These are phyloP conservation scores for Trichoderma erinaceum DNA, from an alignment of 495 filamentous ascomycete genomes.

Conservation along the genomic window DNA sequence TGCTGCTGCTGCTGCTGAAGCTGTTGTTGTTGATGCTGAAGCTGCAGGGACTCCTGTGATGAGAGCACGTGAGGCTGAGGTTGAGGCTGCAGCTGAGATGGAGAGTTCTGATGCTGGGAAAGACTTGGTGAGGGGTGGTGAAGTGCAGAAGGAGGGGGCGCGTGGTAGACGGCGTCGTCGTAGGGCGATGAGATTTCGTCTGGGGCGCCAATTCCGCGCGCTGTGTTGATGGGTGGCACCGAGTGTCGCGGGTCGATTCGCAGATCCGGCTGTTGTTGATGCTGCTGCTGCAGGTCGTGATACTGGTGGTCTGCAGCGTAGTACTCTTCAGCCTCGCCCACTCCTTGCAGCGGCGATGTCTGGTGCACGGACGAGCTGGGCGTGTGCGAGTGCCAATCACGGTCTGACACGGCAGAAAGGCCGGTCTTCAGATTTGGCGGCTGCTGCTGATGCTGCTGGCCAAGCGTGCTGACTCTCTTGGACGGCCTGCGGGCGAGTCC, in stretches of 20 bases:
- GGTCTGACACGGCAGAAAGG: constrained; percentile 24
- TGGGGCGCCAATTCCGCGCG: constrained; percentile 33
- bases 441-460: constrained; percentile 29
- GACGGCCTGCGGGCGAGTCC: constrained; percentile 42
- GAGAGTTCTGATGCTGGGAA: constrained; percentile 23
- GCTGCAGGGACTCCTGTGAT: constrained; percentile 21
- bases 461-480: constrained; percentile 32
- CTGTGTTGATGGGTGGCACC: constrained; percentile 25
- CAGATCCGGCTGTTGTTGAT: constrained; percentile 27
- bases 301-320: constrained; percentile 34
- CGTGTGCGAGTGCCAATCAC: constrained; percentile 32
- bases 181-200: constrained; percentile 35
- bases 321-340: constrained; percentile 35
- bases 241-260: constrained; percentile 26
- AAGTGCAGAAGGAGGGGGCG: constrained; percentile 21
- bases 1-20: constrained; percentile 22
- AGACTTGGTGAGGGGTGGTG: constrained; percentile 25
- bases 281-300: constrained; percentile 5
- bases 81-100: constrained; percentile 22
- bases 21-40: constrained; percentile 22
- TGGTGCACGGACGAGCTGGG: constrained; percentile 19
- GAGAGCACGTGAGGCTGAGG: constrained; percentile 23
- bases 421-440: constrained; percentile 34
- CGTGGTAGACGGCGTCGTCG: constrained; percentile 27
- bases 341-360: constrained; percentile 39